These are phyloP conservation scores for Trichoderma sp. DNA, from an alignment of 2,329 filamentous ascomycete genomes.

Conservation along the genomic window DNA sequence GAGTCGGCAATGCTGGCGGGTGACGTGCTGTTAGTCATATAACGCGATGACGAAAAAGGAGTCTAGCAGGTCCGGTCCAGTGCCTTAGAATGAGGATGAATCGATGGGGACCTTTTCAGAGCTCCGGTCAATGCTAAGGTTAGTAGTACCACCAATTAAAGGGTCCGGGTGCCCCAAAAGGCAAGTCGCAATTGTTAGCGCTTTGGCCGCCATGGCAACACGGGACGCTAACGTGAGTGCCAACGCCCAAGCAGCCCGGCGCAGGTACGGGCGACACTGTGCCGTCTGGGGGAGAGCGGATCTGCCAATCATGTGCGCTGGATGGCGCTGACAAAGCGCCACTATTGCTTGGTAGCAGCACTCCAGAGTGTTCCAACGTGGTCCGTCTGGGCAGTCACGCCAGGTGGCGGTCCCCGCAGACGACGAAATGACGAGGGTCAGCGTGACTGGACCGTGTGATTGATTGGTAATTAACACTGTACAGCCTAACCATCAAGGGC, in stretches of 20 bases:
- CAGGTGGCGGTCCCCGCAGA: constrained; percentile 31
- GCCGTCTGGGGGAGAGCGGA: too few species aligned
- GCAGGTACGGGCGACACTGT: too few species aligned
- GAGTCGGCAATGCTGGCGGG: background rate
- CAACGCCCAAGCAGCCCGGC: background rate
- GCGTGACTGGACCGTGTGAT: constrained; percentile 31
- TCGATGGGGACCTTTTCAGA: too few species aligned
- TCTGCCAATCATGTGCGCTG: background rate
- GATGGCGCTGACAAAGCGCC: constrained; percentile 3
- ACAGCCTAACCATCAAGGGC: background rate
- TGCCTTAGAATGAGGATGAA: too few species aligned
- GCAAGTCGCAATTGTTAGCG: constrained; percentile 22
- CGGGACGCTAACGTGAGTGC: constrained; percentile 13
- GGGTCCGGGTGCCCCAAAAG: background rate
- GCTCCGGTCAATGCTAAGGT: too few species aligned
- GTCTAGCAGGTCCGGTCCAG: too few species aligned
- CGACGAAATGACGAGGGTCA: constrained; percentile 32
- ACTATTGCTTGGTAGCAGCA: background rate
- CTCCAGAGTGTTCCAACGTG: background rate
- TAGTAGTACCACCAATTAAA: too few species aligned
- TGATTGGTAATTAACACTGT: constrained; percentile 4
- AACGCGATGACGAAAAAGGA: too few species aligned
- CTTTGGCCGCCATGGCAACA: constrained; percentile 7
- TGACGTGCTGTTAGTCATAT: too few species aligned
- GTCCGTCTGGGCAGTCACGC: constrained; percentile 19